phyloP scores from a whole-genome alignment of 139 green algal genomes.

The Diplosphaera chodatii region DNA sequence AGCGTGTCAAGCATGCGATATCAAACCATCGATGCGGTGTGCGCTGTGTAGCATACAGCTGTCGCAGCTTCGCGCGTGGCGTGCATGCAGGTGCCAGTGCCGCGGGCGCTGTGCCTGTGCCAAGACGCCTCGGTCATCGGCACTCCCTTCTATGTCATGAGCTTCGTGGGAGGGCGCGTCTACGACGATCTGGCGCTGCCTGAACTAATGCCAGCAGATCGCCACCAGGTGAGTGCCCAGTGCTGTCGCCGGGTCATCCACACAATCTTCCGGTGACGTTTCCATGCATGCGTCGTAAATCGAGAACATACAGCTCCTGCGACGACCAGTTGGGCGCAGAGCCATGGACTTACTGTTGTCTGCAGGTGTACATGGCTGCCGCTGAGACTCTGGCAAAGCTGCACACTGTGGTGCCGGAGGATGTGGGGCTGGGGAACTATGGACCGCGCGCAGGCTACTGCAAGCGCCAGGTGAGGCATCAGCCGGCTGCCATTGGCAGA shows the following conservation, averaged over 20 bases:
- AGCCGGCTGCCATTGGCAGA: no score
- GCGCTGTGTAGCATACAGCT: no score
- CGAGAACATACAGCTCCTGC: no score
- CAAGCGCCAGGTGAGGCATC: slow-evolving; percentile 33
- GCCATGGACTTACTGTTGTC: slow-evolving; percentile 4
- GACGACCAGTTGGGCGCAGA: no score
- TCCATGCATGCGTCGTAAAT: no score
- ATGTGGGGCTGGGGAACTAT: slow-evolving; percentile 53
- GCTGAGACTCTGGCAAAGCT: slow-evolving; percentile 70
- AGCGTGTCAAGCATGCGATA: no score
- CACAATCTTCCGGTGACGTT: no score
- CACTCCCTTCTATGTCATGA: slow-evolving; percentile 95
- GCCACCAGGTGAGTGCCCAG: slow-evolving; percentile 8
- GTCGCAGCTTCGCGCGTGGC: no score
- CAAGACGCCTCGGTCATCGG: slow-evolving; percentile 71
- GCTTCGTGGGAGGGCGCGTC: slow-evolving; percentile 51
- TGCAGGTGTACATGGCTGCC: slow-evolving; percentile 45
- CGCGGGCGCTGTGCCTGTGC: slow-evolving; percentile 69
- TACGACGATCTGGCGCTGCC: slow-evolving; percentile 73
- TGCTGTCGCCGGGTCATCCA: no score
- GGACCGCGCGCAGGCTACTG: slow-evolving; percentile 67
- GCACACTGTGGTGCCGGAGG: slow-evolving; percentile 59
- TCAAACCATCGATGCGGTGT: no score
- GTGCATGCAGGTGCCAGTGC: slow-evolving; percentile 65
- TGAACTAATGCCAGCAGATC: slow-evolving; percentile 21